Percentiles rank a stretch among this genome's conserved stretches.
Conservation (phyloP, 2,329 filamentous ascomycete genomes). For the Venturia asperata region DNA sequence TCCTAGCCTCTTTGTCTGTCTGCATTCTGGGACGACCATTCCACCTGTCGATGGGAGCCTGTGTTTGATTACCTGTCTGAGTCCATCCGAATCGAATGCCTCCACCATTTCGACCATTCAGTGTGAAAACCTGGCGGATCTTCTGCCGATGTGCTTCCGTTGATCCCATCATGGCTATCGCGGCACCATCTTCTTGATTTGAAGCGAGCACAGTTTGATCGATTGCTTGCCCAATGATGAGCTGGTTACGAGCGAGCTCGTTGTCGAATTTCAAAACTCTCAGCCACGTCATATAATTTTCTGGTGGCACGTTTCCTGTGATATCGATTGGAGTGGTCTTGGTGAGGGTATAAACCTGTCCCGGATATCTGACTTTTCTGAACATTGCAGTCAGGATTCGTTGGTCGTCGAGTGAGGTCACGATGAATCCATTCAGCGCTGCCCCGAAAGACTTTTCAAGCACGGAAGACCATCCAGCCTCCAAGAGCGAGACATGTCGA, state of each 20-base stretch:
- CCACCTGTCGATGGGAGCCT: conserved; percentile 46
- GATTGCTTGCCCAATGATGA: conserved; percentile 75
- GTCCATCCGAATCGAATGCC: conserved; percentile 54
- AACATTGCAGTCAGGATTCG: conserved; percentile 60
- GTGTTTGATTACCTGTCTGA: conserved; percentile 28
- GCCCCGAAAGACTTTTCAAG: conserved; percentile 71
- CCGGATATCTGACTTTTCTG: conserved; percentile 29
- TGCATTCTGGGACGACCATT: conserved; percentile 63
- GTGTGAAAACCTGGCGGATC: conserved; percentile 43
- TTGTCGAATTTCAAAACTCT: conserved; percentile 74
- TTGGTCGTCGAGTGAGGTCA: conserved; percentile 70
- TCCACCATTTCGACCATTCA: conserved; percentile 30
- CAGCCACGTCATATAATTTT: conserved; percentile 67
- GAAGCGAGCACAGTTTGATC: conserved; percentile 78
- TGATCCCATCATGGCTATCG: conserved; percentile 46
- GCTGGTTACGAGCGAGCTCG: conserved; percentile 65
- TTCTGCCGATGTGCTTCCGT: conserved; percentile 38
- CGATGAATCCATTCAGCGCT: conserved; percentile 69
- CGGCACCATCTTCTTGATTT: conserved; percentile 28
- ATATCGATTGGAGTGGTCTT: background rate
- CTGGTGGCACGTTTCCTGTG: conserved; percentile 56
- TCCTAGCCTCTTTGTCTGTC: conserved; percentile 63
- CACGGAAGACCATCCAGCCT: conserved; percentile 76
- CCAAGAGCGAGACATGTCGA: conserved; percentile 63
- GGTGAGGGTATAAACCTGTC: background rate